phyloP scores from a whole-genome alignment of 192 early-diverging fungal genomes.

The Coemansia sp. region DNA sequence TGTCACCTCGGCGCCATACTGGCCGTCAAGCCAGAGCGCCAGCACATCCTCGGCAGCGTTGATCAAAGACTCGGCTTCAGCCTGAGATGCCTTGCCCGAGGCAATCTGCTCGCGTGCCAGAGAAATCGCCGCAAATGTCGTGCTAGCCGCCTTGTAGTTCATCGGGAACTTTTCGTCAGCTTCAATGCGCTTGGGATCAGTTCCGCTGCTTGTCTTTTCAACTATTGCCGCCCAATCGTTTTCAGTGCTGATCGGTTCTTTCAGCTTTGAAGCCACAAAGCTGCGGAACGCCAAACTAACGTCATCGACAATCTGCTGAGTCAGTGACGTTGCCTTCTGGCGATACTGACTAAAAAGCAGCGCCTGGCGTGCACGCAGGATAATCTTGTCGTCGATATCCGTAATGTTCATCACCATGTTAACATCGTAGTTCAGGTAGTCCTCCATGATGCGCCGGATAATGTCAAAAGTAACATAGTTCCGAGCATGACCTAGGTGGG shows the following conservation, averaged over 20 bases:
- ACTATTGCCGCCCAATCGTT: conserved; percentile 61
- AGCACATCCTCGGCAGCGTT: conserved; percentile 34
- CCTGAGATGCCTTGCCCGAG: conserved; percentile 29
- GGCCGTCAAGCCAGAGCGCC: conserved; percentile 43
- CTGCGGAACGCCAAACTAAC: conserved; percentile 60
- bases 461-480: conserved; percentile 93
- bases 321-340: conserved; percentile 43
- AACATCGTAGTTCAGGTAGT: conserved; percentile 95
- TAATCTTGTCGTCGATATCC: conserved; percentile 99
- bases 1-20: conserved; percentile 63
- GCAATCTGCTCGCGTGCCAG: conserved; percentile 16
- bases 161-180: conserved; percentile 72
- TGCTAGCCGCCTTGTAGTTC: conserved; percentile 60
- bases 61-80: conserved; percentile 42
- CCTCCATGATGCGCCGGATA: conserved; percentile 87
- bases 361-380: conserved; percentile 82
- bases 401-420: conserved; percentile 96
- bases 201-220: conserved; percentile 51
- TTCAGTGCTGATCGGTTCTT: conserved; percentile 44
- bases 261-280: conserved; percentile 62
- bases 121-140: conserved; percentile 28
- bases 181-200: conserved; percentile 30
- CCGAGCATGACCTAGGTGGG: conserved; percentile 96
- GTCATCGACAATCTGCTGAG: conserved; percentile 54
- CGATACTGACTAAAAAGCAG: conserved; percentile 65